Base-by-base conservation (phyloP, 192 early-diverging fungal genomes). In the Coemansia sp. region DNA sequence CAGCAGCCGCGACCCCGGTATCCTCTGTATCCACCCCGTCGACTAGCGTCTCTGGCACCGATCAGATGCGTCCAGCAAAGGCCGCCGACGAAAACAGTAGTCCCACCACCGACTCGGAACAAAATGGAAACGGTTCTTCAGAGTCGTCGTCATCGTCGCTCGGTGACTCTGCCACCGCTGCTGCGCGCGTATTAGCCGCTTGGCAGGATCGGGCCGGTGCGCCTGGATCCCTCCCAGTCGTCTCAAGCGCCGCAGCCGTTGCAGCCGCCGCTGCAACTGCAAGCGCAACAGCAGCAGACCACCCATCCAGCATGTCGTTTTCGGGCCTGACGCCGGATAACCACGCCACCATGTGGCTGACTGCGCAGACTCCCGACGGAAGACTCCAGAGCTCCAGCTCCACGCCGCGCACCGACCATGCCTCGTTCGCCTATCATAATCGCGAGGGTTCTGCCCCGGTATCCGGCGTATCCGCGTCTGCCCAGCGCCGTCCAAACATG, bases 111-210 rank as follows among this genome's bases (percentile, higher is more conserved):
- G 78, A 81, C 50, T 61, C 78, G 4, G 78, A 81, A 63, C 56
- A 67, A 29, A 57, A 67, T 16, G 73, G 78, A n/a, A 60, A 61
- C 16, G 52, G 63, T 14, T 72, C 75, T 1, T 66, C 66, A 10
- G 70, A 72, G 58, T 80, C 77, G 36, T 38, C 36, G 42, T 45
- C 42, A 14, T 81, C 78, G 12, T 76, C 80, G 25, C 64, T 82
- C 29, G 75, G 75, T 57, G 80, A 77, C 34, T 74, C 80, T 55
- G 80, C 80, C 3, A 56, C 75, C 2, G 80, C 80, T 0, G 80
- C 80, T 2, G 80, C 80, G 5, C 80, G 80, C n/a, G 80, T 82
- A 28, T 66, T 82, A 2, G 80, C 80, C 7, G 72, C 74, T 3
- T 74, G 75, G 80, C 80, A 82, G 75, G 80, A 82, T 54, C 74